Evolutionary conservation across 306 rosid species (phyloP).

Genomic region (Malus sieversii): DNA sequence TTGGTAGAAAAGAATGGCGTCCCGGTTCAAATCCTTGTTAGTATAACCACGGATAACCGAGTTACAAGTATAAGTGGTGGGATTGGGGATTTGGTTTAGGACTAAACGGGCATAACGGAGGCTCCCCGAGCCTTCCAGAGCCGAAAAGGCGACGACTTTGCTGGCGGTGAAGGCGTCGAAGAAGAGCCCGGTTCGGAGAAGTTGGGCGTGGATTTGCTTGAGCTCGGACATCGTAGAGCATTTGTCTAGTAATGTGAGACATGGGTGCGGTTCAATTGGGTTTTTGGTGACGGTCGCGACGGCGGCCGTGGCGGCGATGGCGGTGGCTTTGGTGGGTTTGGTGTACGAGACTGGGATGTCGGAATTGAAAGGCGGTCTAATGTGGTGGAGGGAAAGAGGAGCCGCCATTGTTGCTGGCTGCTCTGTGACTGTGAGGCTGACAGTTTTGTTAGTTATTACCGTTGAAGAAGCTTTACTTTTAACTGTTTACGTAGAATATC

Average conservation of each 20-base stretch:
- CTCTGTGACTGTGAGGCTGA: not conserved
- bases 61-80: conserved; percentile 13
- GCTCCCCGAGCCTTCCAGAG: conserved; percentile 4
- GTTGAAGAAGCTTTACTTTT: not conserved
- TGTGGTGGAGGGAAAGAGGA: conserved; percentile 8
- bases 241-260: conserved; percentile 12
- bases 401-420: conserved; percentile 5
- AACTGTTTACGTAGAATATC: not conserved
- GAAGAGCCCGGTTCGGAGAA: conserved; percentile 20
- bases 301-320: not conserved
- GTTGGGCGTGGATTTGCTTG: conserved; percentile 22
- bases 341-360: not conserved
- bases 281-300: not conserved
- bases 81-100: conserved; percentile 14
- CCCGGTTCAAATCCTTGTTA: not conserved
- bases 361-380: not conserved
- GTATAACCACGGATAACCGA: conserved; percentile 18
- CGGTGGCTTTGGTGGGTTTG: not conserved
- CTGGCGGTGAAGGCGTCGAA: conserved; percentile 2
- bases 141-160: conserved; percentile 16
- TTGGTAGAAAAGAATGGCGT: conserved; percentile 8
- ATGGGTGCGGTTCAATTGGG: conserved; percentile 9
- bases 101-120: conserved; percentile 9
- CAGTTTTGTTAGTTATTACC: not conserved
- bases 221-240: conserved; percentile 17